Base-by-base conservation (phyloP, 768 basidiomycete species). In the Pisolithus microcarpus region DNA sequence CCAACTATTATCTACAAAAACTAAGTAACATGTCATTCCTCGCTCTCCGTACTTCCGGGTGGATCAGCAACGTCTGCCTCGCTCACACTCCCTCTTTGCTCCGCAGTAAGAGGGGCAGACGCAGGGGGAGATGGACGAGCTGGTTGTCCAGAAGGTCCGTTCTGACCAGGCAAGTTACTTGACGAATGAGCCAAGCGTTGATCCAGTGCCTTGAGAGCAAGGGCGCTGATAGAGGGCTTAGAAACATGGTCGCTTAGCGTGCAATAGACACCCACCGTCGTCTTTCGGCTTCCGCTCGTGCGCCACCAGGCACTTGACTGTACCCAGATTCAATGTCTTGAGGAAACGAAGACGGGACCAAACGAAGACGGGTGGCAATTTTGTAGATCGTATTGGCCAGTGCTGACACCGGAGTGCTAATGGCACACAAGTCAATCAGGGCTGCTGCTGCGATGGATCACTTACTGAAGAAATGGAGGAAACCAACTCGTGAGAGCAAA, bases 401-500 rank as follows among this genome's bases (percentile, higher is more conserved):
- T 31, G 77, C 56, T 21, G 80, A 77, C 49, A 97, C 72, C 38
- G 86, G 90, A 52, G 78, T 79, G 59, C 93, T 95, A 52, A 34
- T 45, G 34, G 34, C 43, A 23, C 15, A 51, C 13, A 34, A 7
- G 24, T 60, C 24, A 52, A 40, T n/a, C 48, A 31, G 39, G n/a
- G 7, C 23, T 31, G 4, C n/a, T 42, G 9, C 48, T 24, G 36
- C 9, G 21, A 43, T 38, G 44, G 51, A 30, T 19, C 18, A 79
- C 88, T 67, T 57, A 97, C 95, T 96, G 90, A 56, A 92, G 69
- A 64, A 94, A 82, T 15, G 94, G 92, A 54, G 96, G 96, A 78
- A 99, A 99, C 92, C 94, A 99, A 52, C 84, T 84, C 16, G 91
- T 75, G 60, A 99, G 82, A 26, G 92, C 85, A 63, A 99, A 99